phyloP scores from a whole-genome alignment of 2,329 filamentous ascomycete genomes.

The Hymenoscyphus occultus region DNA sequence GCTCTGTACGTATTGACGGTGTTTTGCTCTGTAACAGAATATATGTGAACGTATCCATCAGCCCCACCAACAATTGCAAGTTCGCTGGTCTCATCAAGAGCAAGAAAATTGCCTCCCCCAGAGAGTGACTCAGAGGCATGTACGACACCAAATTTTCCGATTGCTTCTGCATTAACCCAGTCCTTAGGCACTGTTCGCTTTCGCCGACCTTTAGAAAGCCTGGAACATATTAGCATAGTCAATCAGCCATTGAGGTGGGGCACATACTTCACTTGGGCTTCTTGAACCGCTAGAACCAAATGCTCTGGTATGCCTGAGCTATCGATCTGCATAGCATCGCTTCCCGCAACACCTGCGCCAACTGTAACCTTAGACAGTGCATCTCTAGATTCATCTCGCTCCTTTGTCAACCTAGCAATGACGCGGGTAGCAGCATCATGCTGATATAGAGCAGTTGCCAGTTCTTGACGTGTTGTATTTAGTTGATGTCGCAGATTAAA shows the following conservation, averaged over 20 bases:
- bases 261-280: conserved; percentile 74
- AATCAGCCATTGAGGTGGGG: neutral
- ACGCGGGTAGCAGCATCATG: conserved; percentile 96
- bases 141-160: conserved; percentile 57
- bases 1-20: conserved; percentile 46
- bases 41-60: conserved; percentile 67
- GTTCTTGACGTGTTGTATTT: conserved; percentile 84
- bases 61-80: conserved; percentile 61
- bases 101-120: conserved; percentile 55
- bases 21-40: conserved; percentile 73
- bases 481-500: conserved; percentile 89
- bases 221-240: conserved; percentile 39
- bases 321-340: conserved; percentile 93
- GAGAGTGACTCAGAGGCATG: conserved; percentile 56
- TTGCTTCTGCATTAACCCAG: conserved; percentile 75
- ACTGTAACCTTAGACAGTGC: conserved; percentile 84
- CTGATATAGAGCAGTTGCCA: conserved; percentile 91
- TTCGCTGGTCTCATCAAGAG: conserved; percentile 57
- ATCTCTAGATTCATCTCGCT: conserved; percentile 88
- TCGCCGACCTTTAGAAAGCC: conserved; percentile 82
- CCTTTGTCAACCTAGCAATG: conserved; percentile 84
- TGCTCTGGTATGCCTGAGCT: conserved; percentile 70
- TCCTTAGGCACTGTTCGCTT: conserved; percentile 82
- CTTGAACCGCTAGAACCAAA: conserved; percentile 70
- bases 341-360: conserved; percentile 50